Evolutionary conservation across 2,329 filamentous ascomycete species (phyloP), one percentile per base, ranked within the genome.

Genomic region (Rutstroemia sp.): DNA sequence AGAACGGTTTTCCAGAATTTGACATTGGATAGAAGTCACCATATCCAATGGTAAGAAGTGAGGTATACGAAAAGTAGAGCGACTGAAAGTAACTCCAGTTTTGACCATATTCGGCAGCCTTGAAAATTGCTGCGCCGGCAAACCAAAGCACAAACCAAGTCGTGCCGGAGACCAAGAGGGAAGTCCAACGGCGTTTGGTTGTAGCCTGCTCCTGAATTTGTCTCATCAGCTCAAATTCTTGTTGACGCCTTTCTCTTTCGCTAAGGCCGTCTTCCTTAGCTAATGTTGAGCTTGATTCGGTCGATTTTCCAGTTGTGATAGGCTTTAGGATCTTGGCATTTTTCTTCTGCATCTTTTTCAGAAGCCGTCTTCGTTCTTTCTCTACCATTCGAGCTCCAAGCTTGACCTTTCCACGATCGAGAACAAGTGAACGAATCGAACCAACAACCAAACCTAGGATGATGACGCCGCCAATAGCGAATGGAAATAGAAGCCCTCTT

Each of bases 11-110:
- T 1, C 88, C 89, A 0, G 84, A 79, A 61, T 91, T 92, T 2
- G 86, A 88, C n/a, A 83, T 75, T 0, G 90, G 90, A 1, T 84
- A 83, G 5, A 86, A 71, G 62, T 95, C 90, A 3, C 92, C 92
- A 64, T 95, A 96, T 1, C 92, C 92, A 39, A 96, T 88, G 0
- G 92, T 96, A 2, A 91, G 77, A 23, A 96, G 79, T 2, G 85
- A 86, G 36, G 90, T 83, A 69, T 94, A 96, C 63, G 85, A 84
- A 68, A 96, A 95, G 71, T 96, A 96, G 45, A 96, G 77, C 0
- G 84, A 81, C 56, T 91, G 76, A 63, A 92, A 96, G 67, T 95
- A 96, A 1, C 73, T 77, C 82, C 90, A 86, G 3, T 68, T 61
- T 61, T 86, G 82, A 51, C 0, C 69, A 66, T 16, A 66, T 66